Percentiles rank a stretch among this genome's conserved stretches.
Evolutionary conservation across 495 filamentous ascomycete genomes (phyloP).

Genomic region (Friedmanniomyces endolithicus): DNA sequence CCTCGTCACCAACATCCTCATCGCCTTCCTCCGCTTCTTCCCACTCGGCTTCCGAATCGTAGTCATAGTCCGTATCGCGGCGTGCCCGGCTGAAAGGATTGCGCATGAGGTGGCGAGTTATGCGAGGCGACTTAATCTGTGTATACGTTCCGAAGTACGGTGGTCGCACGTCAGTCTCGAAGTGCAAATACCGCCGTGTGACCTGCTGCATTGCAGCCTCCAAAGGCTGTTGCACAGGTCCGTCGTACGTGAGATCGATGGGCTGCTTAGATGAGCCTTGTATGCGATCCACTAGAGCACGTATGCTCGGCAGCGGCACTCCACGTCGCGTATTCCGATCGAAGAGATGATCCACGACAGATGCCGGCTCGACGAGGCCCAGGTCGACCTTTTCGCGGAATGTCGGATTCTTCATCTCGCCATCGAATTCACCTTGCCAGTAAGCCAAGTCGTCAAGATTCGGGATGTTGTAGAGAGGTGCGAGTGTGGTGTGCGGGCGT

Average conservation of each 20-base stretch:
- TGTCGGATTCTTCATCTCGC: constrained; percentile 10
- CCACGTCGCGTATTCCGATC: constrained; percentile 37
- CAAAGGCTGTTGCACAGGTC: constrained; percentile 27
- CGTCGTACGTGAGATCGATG: constrained; percentile 33
- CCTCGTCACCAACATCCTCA: constrained; percentile 62
- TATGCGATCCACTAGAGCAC: constrained; percentile 47
- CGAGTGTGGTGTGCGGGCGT: constrained; percentile 23
- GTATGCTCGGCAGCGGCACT: constrained; percentile 41
- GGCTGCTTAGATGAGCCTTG: constrained; percentile 31
- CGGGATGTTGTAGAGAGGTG: constrained; percentile 7
- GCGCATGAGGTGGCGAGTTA: constrained; percentile 48
- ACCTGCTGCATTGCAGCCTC: constrained; percentile 46
- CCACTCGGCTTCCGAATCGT: constrained; percentile 96
- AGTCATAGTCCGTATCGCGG: constrained; percentile 74
- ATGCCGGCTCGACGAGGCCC: constrained; percentile 5
- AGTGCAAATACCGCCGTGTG: constrained; percentile 66
- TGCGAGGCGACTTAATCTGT: constrained; percentile 35
- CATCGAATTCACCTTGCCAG: constrained; percentile 13
- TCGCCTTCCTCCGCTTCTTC: constrained; percentile 66
- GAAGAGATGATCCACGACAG: constrained; percentile 17
- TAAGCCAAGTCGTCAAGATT: constrained; percentile 13
- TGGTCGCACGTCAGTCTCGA: constrained; percentile 77
- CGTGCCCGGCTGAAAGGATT: constrained; percentile 53
- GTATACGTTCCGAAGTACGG: constrained; percentile 82
- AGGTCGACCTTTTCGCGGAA: constrained; percentile 13